Percentiles rank a stretch among this genome's conserved stretches.
Evolutionary conservation across 2,329 filamentous ascomycete genomes (phyloP).

Genomic region (Colletotrichum sidae): DNA sequence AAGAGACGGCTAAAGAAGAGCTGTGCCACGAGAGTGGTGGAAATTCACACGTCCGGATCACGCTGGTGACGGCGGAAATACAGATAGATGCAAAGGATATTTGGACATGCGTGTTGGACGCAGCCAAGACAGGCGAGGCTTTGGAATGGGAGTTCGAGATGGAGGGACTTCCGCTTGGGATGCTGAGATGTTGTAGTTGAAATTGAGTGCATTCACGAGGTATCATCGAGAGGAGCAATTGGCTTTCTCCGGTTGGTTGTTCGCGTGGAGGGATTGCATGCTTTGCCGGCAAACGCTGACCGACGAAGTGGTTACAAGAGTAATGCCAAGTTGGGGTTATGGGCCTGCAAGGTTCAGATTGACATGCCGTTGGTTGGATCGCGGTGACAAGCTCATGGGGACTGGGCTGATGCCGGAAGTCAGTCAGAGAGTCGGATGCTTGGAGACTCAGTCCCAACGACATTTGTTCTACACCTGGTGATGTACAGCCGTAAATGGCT

Average conservation of each 20-base stretch:
- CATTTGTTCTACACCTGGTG: too few species aligned
- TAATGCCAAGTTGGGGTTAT: not conserved
- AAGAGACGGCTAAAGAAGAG: constrained; percentile 21
- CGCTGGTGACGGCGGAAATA: not conserved
- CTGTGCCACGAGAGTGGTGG: constrained; percentile 18
- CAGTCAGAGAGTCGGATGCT: not conserved
- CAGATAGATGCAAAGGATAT: not conserved
- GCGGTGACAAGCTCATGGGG: constrained; percentile 20
- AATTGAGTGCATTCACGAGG: not conserved
- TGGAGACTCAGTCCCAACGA: not conserved
- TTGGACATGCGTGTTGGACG: not conserved
- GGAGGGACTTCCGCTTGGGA: not conserved
- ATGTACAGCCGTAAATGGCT: not conserved
- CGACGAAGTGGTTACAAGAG: not conserved
- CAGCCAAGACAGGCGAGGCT: constrained; percentile 12
- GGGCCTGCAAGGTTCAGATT: not conserved
- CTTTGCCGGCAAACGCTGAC: not conserved
- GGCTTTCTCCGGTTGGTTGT: not conserved
- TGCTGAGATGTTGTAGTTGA: not conserved
- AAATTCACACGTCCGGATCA: constrained; percentile 15
- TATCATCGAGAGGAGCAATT: not conserved
- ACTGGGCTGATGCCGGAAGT: not conserved
- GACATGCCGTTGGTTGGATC: not conserved
- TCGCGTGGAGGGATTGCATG: not conserved
- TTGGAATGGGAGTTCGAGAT: constrained; percentile 2